A percentile compares a stretch with the other conserved stretches of the same genome.
Conservation (phyloP, 768 basidiomycete genomes). For the Amanita thiersii region DNA sequence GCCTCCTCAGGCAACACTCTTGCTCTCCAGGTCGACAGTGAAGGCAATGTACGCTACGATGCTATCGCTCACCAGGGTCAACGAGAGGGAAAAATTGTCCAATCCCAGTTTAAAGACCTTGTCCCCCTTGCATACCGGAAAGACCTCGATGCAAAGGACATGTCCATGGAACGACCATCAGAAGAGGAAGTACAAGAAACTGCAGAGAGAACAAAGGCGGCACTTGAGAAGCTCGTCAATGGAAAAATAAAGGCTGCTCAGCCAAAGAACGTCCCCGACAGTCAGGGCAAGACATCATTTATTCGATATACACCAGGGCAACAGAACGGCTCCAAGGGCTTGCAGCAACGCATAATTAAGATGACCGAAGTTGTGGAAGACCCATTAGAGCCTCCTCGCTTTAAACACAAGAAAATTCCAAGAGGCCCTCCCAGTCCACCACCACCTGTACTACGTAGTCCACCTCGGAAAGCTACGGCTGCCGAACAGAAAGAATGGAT, state of each 20-base stretch:
- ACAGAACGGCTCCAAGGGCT: slow-evolving; percentile 55
- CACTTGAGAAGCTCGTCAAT: slow-evolving; percentile 88
- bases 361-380: slow-evolving; percentile 99
- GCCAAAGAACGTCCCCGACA: slow-evolving; percentile 88
- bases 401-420: slow-evolving; percentile 99
- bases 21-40: slow-evolving; percentile 92
- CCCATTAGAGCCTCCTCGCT: slow-evolving; percentile 91
- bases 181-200: slow-evolving; percentile 91
- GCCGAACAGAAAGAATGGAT: slow-evolving; percentile 99
- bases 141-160: slow-evolving; percentile 70
- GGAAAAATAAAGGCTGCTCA: slow-evolving; percentile 99
- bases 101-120: slow-evolving; percentile 96
- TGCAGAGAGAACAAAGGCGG: slow-evolving; percentile 82
- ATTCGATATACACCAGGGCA: slow-evolving; percentile 97
- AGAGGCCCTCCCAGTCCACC: slow-evolving; percentile 94
- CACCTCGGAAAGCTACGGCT: slow-evolving; percentile 91
- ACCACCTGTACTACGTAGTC: slow-evolving; percentile 90
- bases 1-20: slow-evolving; percentile 90
- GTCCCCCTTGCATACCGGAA: slow-evolving; percentile 87
- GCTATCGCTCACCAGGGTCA: slow-evolving; percentile 96
- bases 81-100: slow-evolving; percentile 75
- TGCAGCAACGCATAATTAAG: slow-evolving; percentile 97
- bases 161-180: slow-evolving; percentile 84
- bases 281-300: slow-evolving; percentile 77
- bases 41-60: slow-evolving; percentile 95